Evolutionary conservation across 306 rosid species (phyloP).

Genomic region (Prunus mume): DNA sequence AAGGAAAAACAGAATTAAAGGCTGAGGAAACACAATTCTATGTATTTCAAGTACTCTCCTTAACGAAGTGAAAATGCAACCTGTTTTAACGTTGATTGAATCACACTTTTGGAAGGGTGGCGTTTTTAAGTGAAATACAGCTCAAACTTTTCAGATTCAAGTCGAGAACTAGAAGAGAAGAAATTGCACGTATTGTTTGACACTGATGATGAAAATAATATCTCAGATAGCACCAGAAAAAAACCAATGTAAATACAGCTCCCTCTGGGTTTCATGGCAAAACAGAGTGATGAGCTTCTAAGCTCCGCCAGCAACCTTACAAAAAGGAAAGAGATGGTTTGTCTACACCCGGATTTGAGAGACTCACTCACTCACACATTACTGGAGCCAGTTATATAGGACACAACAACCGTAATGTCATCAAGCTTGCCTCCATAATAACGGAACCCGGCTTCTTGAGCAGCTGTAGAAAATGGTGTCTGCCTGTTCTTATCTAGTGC

Average conservation of each 20-base stretch:
- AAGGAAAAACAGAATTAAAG: background rate
- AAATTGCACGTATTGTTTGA: background rate
- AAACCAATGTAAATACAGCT: background rate
- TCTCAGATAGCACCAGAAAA: background rate
- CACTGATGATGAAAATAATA: background rate
- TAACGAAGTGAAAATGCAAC: no score
- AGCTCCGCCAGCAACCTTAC: background rate
- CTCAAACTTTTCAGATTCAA: background rate
- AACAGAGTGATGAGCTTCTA: background rate
- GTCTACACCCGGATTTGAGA: background rate
- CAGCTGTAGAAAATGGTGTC: conserved; percentile 82
- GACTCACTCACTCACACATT: conserved; percentile 14
- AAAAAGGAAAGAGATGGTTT: background rate
- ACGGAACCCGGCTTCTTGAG: conserved; percentile 83
- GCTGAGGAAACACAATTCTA: no score
- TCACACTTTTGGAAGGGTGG: background rate
- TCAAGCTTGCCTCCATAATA: conserved; percentile 91
- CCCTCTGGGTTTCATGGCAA: background rate
- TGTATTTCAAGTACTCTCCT: no score
- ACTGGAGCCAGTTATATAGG: conserved; percentile 48
- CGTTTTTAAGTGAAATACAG: background rate
- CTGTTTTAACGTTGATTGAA: background rate
- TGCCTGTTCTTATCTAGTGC: conserved; percentile 65
- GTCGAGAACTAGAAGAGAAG: background rate
- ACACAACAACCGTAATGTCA: conserved; percentile 79